phyloP scores from a whole-genome alignment of 441 rosid species.

The Sinapis alba region DNA sequence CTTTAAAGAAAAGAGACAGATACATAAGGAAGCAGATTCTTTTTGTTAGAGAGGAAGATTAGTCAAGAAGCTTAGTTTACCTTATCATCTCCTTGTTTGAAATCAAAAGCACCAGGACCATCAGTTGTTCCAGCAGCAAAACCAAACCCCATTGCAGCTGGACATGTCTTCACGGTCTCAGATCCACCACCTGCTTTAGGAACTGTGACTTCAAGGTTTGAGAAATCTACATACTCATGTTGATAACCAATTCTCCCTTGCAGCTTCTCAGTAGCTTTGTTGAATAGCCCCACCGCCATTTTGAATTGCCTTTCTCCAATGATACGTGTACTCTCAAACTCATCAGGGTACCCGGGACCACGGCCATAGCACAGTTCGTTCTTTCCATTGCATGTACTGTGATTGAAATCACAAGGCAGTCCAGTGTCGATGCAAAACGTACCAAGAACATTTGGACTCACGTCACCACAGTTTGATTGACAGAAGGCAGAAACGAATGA shows the following conservation, averaged over 20 bases:
- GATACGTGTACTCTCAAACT: slow-evolving; percentile 71
- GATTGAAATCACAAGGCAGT: slow-evolving; percentile 74
- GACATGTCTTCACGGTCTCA: slow-evolving; percentile 60
- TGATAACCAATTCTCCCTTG: slow-evolving; percentile 54
- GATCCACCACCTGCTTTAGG: slow-evolving; percentile 53
- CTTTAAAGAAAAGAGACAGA: slow-evolving; percentile 45
- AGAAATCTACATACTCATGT: slow-evolving; percentile 65
- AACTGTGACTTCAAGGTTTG: slow-evolving; percentile 56
- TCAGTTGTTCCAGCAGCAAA: slow-evolving; percentile 86
- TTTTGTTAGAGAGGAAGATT: no score
- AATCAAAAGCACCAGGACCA: slow-evolving; percentile 87
- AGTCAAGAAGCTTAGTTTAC: no score
- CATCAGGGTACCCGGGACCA: slow-evolving; percentile 83
- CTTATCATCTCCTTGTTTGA: slow-evolving; percentile 72
- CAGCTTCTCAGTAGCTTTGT: slow-evolving; percentile 55
- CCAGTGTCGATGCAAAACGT: slow-evolving; percentile 71
- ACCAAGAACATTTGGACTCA: slow-evolving; percentile 70
- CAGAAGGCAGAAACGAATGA: slow-evolving; percentile 76
- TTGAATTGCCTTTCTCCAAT: slow-evolving; percentile 67
- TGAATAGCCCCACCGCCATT: slow-evolving; percentile 60
- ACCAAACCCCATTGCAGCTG: slow-evolving; percentile 80
- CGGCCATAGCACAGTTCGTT: slow-evolving; percentile 68
- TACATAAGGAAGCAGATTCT: no score
- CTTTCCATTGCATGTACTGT: slow-evolving; percentile 72
- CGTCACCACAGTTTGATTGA: slow-evolving; percentile 79